Conservation (phyloP, 805 yeast genomes). For the Sugiyamaella valdiviana region DNA sequence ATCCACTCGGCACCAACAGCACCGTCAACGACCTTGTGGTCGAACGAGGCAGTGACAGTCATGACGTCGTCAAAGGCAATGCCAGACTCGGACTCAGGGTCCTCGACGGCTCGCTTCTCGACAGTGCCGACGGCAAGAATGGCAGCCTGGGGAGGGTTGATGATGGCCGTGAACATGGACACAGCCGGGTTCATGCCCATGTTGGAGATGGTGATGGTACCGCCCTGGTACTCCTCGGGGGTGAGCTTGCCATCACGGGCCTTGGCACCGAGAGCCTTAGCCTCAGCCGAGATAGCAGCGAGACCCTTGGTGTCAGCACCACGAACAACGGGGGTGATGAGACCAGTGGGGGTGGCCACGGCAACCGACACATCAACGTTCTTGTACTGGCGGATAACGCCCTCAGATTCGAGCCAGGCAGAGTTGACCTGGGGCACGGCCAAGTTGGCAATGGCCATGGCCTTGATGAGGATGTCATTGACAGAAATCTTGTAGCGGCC, state of each 20-base stretch:
- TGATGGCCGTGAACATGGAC: constrained; percentile 85
- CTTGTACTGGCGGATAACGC: constrained; percentile 84
- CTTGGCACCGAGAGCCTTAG: constrained; percentile 91
- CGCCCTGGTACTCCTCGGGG: constrained; percentile 99
- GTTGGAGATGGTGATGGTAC: constrained; percentile 97
- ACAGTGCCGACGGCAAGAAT: constrained; percentile 93
- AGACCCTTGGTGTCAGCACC: constrained; percentile 86
- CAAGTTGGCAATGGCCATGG: constrained; percentile 81
- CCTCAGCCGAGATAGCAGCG: constrained; percentile 67
- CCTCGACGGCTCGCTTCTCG: constrained; percentile 88
- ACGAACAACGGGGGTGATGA: constrained; percentile 92
- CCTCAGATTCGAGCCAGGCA: constrained; percentile 84
- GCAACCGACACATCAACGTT: constrained; percentile 97
- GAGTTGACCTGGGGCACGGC: constrained; percentile 93
- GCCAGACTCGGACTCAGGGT: constrained; percentile 83
- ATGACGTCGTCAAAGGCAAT: constrained; percentile 87
- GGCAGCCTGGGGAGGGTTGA: constrained; percentile 96
- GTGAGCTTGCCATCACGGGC: constrained; percentile 88
- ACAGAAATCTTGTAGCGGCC: constrained; percentile 88
- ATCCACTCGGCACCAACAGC: constrained; percentile 97
- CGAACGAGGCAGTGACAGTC: constrained; percentile 92
- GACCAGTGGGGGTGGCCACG: constrained; percentile 96
- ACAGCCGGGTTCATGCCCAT: constrained; percentile 98
- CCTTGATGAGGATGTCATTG: constrained; percentile 91
- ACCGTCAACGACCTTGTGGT: constrained; percentile 96